Evolutionary conservation across 768 basidiomycete species (phyloP).

Genomic region (Phanerochaete carnosa): DNA sequence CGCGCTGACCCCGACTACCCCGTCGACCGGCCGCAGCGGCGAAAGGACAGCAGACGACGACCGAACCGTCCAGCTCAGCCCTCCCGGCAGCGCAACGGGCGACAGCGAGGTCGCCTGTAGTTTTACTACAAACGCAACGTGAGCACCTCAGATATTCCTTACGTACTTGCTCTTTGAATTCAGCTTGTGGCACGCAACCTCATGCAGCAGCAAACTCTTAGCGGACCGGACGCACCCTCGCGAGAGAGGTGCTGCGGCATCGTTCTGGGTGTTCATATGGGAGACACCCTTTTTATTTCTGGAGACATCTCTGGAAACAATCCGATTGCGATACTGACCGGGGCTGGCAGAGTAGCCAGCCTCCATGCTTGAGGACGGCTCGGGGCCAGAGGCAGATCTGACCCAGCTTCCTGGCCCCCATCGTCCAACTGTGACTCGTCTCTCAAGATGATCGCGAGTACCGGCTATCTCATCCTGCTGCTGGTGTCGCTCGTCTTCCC

Average conservation of each 20-base stretch:
- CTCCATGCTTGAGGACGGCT: background rate
- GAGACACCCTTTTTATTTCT: background rate
- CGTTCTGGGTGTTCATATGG: background rate
- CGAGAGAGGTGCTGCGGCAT: background rate
- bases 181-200: background rate
- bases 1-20: slow-evolving; percentile 19
- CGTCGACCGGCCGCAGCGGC: slow-evolving; percentile 4
- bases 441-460: background rate
- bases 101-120: slow-evolving; percentile 1
- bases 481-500: background rate
- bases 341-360: background rate
- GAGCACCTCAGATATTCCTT: background rate
- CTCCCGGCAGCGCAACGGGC: background rate
- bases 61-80: background rate
- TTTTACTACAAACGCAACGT: background rate
- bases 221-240: background rate
- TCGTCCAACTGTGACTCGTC: background rate
- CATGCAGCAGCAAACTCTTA: background rate
- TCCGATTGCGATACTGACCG: background rate
- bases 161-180: background rate
- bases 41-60: background rate
- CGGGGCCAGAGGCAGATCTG: background rate
- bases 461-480: background rate
- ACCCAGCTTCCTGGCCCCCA: background rate
- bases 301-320: background rate